phyloP scores from a whole-genome alignment of 768 basidiomycete species.

The Tulasnella sp. region DNA sequence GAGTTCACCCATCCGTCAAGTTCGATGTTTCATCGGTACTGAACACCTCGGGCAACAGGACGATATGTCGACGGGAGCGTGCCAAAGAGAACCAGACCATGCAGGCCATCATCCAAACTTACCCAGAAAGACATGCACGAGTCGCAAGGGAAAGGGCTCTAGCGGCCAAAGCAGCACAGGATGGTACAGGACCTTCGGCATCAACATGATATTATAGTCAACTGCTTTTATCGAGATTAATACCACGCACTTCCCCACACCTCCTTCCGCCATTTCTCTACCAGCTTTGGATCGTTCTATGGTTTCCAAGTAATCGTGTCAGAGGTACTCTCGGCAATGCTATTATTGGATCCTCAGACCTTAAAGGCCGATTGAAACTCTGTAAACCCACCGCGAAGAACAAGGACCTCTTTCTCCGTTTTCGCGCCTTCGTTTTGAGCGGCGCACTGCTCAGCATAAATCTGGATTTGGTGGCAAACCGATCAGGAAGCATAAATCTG shows the following conservation, averaged over 20 bases:
- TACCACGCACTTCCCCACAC: constrained; percentile 11
- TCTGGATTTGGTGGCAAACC: constrained; percentile 30
- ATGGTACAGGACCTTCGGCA: not conserved
- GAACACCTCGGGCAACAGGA: constrained; percentile 17
- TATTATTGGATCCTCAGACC: not conserved
- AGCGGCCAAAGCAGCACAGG: not conserved
- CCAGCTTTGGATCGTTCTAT: constrained; percentile 54
- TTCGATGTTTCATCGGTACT: not conserved
- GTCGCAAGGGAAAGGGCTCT: constrained; percentile 15
- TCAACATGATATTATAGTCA: not conserved
- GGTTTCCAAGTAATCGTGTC: not conserved
- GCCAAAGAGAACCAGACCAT: constrained; percentile 16
- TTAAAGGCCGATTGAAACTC: constrained; percentile 53
- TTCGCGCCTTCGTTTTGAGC: constrained; percentile 26
- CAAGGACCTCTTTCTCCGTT: constrained; percentile 43
- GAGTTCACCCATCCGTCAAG: constrained; percentile 23
- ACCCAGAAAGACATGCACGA: constrained; percentile 17
- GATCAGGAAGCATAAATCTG: not conserved
- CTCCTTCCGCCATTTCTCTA: constrained; percentile 58
- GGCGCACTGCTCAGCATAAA: constrained; percentile 56
- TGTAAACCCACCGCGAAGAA: constrained; percentile 64
- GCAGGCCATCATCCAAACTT: constrained; percentile 19
- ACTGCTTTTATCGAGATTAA: not conserved
- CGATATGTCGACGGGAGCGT: constrained; percentile 17
- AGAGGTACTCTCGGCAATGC: too few species aligned